Evolutionary conservation across 1,284 basidiomycete species (phyloP), one percentile per base, ranked within the genome.

Genomic region (Pterulicium gracile): DNA sequence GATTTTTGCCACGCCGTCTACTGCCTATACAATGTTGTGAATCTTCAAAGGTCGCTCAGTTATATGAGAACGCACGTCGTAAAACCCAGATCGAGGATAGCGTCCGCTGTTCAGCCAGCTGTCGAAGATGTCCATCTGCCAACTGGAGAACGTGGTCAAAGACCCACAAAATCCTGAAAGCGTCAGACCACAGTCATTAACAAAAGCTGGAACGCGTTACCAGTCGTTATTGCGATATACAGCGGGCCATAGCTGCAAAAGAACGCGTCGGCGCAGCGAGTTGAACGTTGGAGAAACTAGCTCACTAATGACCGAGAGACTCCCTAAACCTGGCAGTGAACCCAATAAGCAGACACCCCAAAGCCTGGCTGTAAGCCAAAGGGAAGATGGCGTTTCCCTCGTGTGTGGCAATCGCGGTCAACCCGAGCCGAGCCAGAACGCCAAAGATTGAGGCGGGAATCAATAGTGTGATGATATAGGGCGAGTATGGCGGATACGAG

Each of bases 341-440:
- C 1, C 94, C 94, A 92, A 98, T 98, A 43, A 96, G 68, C 40
- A 94, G 71, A 62, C 95, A 98, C 2, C 96, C 96, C 1, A 86
- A 67, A 0, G 81, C 84, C 61, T 99, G 95, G 0, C 81, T 75
- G 73, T 94, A 98, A 1, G 88, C 79, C 23, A 97, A 67, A 1
- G 89, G 74, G 55, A 90, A 95, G 5, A 97, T 81, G 52, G 80
- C 75, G 43, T 75, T 61, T 1, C 88, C 91, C 43, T 80, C 69
- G 55, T 89, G 95, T 1, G 72, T 77, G 12, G 72, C 72, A 24
- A 94, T 64, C 0, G 85, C 83, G 27, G 75, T 61, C 5, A 94
- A 59, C 1, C 91, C 90, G 1, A 93, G 65, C 20, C 90, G 72
- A 13, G 81, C 77, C 15, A 94, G 75, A 7, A 78, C 70, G n/a